Base-by-base conservation (phyloP, 164 flowering plant species). In the Kalanchoe fedtschenkoi region DNA sequence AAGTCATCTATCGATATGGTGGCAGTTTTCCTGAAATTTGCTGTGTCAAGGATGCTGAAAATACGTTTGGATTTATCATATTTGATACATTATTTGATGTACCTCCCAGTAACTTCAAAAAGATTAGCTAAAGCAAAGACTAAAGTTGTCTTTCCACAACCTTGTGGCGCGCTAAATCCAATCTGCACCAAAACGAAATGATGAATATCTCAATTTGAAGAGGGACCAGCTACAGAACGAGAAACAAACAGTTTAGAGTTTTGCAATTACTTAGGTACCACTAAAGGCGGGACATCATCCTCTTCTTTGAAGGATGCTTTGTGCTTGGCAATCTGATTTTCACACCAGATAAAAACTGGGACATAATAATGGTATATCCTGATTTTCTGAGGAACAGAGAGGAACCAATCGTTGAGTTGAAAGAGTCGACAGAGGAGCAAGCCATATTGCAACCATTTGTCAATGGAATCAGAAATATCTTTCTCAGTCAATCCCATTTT, bases 111-210 rank as follows among this genome's bases (percentile, higher is more conserved):
- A 10, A 65, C 54, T 42, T 63, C 53, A 70, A 91, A 90, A 71
- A 93, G 93, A 74, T 79, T 82, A 54, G 84, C 82, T 54, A 93
- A 77, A 61, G 93, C 97, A 78, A 79, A 86, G 60, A 88, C 99
- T 58, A 93, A 93, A 19, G 99, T 90, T 19, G 99, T 91, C 80
- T 93, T 93, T 58, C 99, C 99, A 78, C 99, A 85, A 56, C 99
- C 99, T 80, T 93, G 99, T 60, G 99, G 99, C 19, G 99, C 99
- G 76, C 99, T 91, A 62, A 93, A 84, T 35, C 99, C 99, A 75
- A 93, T 88, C 99, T 93, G 83, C 72, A 77, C 58, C 42, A 61
- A 56, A 46, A 66, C 26, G 17, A 66, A 33, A 74, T 26, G 53
- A 39, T 26, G 66, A 33, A 34, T 35, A 33, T 15, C 41, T n/a